Conservation (phyloP, 2,329 filamentous ascomycete species). For the Botryosphaeria agaves region DNA sequence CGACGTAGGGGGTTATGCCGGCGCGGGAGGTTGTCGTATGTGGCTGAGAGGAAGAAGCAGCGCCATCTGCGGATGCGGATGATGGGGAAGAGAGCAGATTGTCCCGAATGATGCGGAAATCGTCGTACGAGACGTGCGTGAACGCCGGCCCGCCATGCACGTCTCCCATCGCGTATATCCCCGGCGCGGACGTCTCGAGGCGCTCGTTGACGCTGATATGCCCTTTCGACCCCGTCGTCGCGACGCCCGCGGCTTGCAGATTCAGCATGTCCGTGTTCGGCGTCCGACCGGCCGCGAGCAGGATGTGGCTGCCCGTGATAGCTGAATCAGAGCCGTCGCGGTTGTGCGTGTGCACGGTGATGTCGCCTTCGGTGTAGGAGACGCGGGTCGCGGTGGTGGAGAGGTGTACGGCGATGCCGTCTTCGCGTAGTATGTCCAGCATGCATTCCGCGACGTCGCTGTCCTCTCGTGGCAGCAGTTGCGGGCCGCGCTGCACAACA, state of each 20-base stretch:
- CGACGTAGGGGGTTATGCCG: conserved; percentile 26
- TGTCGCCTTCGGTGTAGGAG: conserved; percentile 8
- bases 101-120: conserved; percentile 32
- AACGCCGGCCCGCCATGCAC: conserved; percentile 35
- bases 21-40: conserved; percentile 14
- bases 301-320: conserved; percentile 27
- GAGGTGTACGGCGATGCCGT: conserved; percentile 28
- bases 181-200: conserved; percentile 25
- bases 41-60: conserved; percentile 5
- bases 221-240: conserved; percentile 19
- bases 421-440: conserved; percentile 25
- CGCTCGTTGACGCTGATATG: conserved; percentile 27
- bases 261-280: conserved; percentile 32
- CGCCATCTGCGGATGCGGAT: conserved; percentile 10
- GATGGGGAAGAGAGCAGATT: conserved; percentile 22
- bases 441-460: conserved; percentile 28
- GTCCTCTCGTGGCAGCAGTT: conserved; percentile 30
- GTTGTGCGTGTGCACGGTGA: conserved; percentile 8
- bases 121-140: conserved; percentile 39
- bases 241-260: conserved; percentile 23
- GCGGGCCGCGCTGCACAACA: conserved; percentile 25
- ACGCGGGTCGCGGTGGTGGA: conserved; percentile 13
- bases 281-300: conserved; percentile 31
- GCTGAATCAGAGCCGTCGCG: conserved; percentile 7
- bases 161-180: conserved; percentile 34